Base-by-base conservation (phyloP, 2,329 filamentous ascomycete species). In the Penicillium sp. region DNA sequence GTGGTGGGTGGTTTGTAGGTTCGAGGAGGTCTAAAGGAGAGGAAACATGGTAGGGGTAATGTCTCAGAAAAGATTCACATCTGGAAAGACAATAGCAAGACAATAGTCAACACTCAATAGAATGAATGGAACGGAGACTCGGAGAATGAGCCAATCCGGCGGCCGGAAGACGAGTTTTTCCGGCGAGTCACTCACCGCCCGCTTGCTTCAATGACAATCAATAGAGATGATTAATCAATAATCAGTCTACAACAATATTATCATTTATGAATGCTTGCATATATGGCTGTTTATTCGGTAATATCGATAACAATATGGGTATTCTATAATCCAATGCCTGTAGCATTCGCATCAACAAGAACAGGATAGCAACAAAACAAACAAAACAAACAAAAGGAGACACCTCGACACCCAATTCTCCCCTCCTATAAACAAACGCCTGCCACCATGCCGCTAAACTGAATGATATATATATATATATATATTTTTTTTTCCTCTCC, bases 311-410 rank as follows among this genome's bases (percentile, higher is more conserved):
- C 46, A 26, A 5, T 47, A 58, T 50, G 56, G 56, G 56, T 58
- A 58, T 58, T 58, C 52, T 55, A 55, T 48, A 53, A 47, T 33
- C 35, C 50, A 52, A 52, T 60, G 52, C 48, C 53, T 54, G 52
- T 52, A 58, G 35, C 59, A 60, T 54, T 57, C 42, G 53, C 54
- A 58, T 59, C 48, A 60, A 40, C 57, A 61, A 60, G 57, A 57
- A 47, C 47, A 50, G 56, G 55, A 58, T 33, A 59, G 42, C 47
- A 60, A 61, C 6, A 42, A 60, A 55, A 57, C n/a, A 55, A 55
- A 59, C 42, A 48, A 56, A 58, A 60, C 60, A 56, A 60, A 60
- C 8, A 30, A 30, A 30, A 11, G 28, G 8, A 30, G 28, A 30
- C 28, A 63, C 52, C 38, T 18, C 38, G 35, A 18, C 18, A 6